phyloP scores from a whole-genome alignment of 2,329 filamentous ascomycete species.

The Cladophialophora immunda region DNA sequence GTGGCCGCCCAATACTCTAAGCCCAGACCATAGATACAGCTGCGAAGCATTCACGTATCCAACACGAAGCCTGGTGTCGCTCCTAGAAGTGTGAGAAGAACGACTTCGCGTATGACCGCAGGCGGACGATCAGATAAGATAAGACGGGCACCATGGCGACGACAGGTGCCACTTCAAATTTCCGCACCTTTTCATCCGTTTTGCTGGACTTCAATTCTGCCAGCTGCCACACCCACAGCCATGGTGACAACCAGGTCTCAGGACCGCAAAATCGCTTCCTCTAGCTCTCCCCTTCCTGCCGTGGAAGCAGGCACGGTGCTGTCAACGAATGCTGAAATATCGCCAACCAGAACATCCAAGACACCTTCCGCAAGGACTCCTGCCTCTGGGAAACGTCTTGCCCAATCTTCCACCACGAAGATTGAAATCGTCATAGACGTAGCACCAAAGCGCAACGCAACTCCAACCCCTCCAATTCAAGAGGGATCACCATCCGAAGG shows the following conservation, averaged over 20 bases:
- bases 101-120: not conserved
- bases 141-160: not conserved
- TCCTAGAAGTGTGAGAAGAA: not conserved
- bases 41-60: not conserved
- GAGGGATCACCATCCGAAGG: not conserved
- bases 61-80: not conserved
- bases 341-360: not conserved
- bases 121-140: not conserved
- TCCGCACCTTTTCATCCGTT: not conserved
- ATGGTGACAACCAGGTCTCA: slow-evolving; percentile 34
- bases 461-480: not conserved
- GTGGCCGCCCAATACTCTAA: not conserved
- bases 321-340: not conserved
- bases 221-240: not conserved
- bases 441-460: not conserved
- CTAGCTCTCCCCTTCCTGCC: not conserved
- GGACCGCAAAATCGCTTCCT: not conserved
- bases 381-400: not conserved
- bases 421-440: slow-evolving; percentile 1
- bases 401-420: not conserved
- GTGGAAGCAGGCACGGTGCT: not conserved
- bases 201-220: not conserved
- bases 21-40: not conserved
- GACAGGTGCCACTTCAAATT: not conserved
- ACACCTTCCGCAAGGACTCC: not conserved